Conservation (phyloP, 495 filamentous ascomycete species). For the Xylona heveae region DNA sequence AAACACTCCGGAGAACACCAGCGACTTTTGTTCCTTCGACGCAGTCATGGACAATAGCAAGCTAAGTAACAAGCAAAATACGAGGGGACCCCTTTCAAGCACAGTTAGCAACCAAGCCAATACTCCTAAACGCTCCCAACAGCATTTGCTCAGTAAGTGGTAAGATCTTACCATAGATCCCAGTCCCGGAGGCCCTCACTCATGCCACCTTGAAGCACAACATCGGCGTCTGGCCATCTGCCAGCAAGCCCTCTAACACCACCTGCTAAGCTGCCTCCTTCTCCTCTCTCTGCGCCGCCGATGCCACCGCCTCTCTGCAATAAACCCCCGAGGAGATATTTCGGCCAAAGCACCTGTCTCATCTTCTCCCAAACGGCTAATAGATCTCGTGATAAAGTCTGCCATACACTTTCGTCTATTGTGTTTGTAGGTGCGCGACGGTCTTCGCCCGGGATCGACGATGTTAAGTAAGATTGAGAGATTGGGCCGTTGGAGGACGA, state of each 20-base stretch:
- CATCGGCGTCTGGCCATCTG: conserved; percentile 50
- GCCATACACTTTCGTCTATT: conserved; percentile 94
- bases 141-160: background rate
- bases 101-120: conserved; percentile 6
- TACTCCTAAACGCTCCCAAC: background rate
- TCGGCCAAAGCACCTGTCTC: conserved; percentile 92
- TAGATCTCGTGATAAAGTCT: conserved; percentile 77
- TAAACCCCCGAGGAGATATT: conserved; percentile 66
- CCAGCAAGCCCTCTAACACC: conserved; percentile 44
- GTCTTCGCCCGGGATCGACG: conserved; percentile 80
- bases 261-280: conserved; percentile 36
- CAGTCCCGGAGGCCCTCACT: conserved; percentile 76
- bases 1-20: conserved; percentile 92
- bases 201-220: conserved; percentile 58
- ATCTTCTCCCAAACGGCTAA: conserved; percentile 92
- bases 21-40: conserved; percentile 50
- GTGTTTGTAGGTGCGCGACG: conserved; percentile 82
- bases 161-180: conserved; percentile 60
- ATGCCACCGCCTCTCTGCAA: conserved; percentile 42
- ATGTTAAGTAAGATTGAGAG: conserved; percentile 52
- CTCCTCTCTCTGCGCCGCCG: conserved; percentile 41
- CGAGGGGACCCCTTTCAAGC: conserved; percentile 49
- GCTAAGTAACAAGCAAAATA: conserved; percentile 79
- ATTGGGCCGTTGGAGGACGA: conserved; percentile 26
- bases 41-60: conserved; percentile 66